Conservation (phyloP, 1,284 basidiomycete genomes). For the Ustilago bromivora region DNA sequence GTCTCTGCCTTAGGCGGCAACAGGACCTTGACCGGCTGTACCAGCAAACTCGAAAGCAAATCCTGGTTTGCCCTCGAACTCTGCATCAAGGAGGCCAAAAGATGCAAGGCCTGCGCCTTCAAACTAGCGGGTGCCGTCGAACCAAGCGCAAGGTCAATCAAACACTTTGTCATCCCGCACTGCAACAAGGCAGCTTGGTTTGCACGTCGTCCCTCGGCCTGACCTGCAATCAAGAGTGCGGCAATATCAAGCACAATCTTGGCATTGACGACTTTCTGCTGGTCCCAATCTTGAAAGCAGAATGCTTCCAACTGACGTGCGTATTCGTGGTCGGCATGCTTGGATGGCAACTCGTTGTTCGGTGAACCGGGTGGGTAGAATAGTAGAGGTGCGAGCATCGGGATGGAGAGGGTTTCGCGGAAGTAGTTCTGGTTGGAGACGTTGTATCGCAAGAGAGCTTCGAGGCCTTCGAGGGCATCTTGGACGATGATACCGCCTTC, state of each 20-base stretch:
- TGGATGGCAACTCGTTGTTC: constrained; percentile 68
- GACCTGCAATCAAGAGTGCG: constrained; percentile 73
- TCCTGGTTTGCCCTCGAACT: constrained; percentile 71
- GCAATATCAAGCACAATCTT: constrained; percentile 82
- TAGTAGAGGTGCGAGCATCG: constrained; percentile 83
- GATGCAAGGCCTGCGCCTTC: constrained; percentile 80
- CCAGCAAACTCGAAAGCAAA: constrained; percentile 68
- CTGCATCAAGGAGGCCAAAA: constrained; percentile 71
- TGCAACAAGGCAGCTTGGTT: constrained; percentile 72
- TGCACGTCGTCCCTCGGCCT: constrained; percentile 73
- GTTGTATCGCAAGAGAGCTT: constrained; percentile 88
- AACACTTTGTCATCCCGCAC: constrained; percentile 80
- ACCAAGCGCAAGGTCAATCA: constrained; percentile 87
- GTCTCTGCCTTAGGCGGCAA: constrained; percentile 15
- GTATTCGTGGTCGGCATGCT: constrained; percentile 73
- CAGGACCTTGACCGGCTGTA: constrained; percentile 55
- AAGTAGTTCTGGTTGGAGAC: constrained; percentile 98
- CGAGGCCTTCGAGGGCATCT: constrained; percentile 86
- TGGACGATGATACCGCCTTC: constrained; percentile 87
- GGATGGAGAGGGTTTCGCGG: constrained; percentile 87
- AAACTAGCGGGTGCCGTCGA: constrained; percentile 89
- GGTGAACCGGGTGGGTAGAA: constrained; percentile 78
- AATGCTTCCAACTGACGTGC: constrained; percentile 81
- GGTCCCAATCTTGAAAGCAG: constrained; percentile 95
- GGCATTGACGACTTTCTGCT: constrained; percentile 85